Conservation (phyloP, 1,284 basidiomycete genomes). For the Phenoliferia sp. region DNA sequence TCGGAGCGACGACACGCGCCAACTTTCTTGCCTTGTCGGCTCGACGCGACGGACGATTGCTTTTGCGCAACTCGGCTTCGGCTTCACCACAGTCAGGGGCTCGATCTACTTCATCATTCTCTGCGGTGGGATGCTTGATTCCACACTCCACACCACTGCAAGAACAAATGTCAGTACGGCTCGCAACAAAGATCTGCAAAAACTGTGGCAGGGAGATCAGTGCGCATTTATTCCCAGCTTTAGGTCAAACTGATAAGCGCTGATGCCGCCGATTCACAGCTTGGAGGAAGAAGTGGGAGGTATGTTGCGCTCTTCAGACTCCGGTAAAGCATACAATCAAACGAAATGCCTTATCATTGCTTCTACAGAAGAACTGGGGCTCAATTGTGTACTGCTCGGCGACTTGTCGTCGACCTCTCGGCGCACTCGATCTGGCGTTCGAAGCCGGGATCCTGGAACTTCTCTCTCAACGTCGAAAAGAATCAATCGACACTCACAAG, state of each 20-base stretch:
- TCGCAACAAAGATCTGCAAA: background rate
- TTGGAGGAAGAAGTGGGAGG: constrained; percentile 3
- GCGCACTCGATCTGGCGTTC: background rate
- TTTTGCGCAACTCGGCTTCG: too few relatives aligned
- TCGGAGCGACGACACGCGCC: too few relatives aligned
- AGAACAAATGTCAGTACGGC: background rate
- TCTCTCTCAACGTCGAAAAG: background rate
- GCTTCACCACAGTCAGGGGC: too few relatives aligned
- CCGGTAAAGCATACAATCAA: background rate
- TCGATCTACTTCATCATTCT: too few relatives aligned
- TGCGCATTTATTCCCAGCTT: background rate
- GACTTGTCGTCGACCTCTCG: background rate
- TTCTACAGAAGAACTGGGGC: background rate
- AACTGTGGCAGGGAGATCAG: constrained; percentile 1
- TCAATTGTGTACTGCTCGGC: background rate
- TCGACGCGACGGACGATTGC: too few relatives aligned
- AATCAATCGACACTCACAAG: background rate
- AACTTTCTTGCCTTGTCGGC: too few relatives aligned
- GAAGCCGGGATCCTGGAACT: background rate
- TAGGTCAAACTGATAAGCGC: background rate
- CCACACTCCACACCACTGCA: too few relatives aligned
- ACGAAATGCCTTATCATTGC: background rate
- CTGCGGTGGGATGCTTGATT: too few relatives aligned
- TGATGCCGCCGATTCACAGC: background rate
- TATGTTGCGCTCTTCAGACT: background rate